Evolutionary conservation across 2,329 filamentous ascomycete species (phyloP).

Genomic region (Colletotrichum lupini): DNA sequence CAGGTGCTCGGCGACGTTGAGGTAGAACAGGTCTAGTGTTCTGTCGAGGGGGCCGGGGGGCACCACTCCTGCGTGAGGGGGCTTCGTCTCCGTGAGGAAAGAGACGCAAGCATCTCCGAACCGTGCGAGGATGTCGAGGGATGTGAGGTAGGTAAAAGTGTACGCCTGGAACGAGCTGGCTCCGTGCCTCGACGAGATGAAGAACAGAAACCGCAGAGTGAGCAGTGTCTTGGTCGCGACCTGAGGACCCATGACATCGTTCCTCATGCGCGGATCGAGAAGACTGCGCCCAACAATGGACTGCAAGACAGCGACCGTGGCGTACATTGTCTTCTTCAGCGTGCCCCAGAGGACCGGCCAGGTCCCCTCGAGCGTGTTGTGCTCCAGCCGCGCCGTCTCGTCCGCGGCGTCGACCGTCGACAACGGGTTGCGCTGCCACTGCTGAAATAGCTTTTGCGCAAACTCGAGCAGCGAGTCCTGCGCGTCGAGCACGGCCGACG

Average conservation of each 20-base stretch:
- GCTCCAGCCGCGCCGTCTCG: slow-evolving; percentile 71
- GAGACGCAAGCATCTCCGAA: slow-evolving; percentile 73
- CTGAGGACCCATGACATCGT: slow-evolving; percentile 63
- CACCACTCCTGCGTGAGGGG: slow-evolving; percentile 60
- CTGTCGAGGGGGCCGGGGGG: slow-evolving; percentile 72
- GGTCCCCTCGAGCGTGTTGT: slow-evolving; percentile 73
- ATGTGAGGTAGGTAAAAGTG: slow-evolving; percentile 83
- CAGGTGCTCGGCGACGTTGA: slow-evolving; percentile 88
- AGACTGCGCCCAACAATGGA: slow-evolving; percentile 75
- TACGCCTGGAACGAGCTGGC: slow-evolving; percentile 84
- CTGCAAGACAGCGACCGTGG: slow-evolving; percentile 78
- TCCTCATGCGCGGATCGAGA: slow-evolving; percentile 60
- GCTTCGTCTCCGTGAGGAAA: slow-evolving; percentile 73
- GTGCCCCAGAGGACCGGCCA: slow-evolving; percentile 80
- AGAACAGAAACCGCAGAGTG: slow-evolving; percentile 81
- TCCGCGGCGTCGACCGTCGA: slow-evolving; percentile 77
- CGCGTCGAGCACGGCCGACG: slow-evolving; percentile 56
- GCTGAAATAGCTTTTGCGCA: slow-evolving; percentile 71
- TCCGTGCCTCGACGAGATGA: slow-evolving; percentile 81
- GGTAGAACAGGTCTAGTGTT: slow-evolving; percentile 86
- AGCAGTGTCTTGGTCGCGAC: slow-evolving; percentile 79
- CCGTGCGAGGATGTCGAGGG: slow-evolving; percentile 83
- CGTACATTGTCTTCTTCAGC: slow-evolving; percentile 80
- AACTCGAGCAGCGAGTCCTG: slow-evolving; percentile 76
- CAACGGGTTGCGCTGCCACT: slow-evolving; percentile 81